phyloP scores from a whole-genome alignment of 2,329 filamentous ascomycete genomes.

The Alternaria consortialis region DNA sequence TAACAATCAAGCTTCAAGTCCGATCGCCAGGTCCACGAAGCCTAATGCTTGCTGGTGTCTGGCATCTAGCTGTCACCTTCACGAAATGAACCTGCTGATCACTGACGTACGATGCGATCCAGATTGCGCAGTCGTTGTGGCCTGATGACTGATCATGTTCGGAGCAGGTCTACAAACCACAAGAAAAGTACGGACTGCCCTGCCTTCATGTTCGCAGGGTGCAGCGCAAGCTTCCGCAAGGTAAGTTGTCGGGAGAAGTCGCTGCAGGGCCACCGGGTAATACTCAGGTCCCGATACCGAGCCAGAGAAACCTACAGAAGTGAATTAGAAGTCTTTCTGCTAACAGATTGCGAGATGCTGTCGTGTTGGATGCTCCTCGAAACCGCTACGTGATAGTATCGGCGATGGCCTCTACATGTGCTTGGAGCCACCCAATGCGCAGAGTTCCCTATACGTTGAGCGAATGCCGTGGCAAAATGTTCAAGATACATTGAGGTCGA shows the following conservation, averaged over 20 bases:
- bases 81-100: conserved; percentile 11
- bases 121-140: conserved; percentile 2
- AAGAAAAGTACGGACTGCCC: neutral
- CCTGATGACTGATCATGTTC: neutral
- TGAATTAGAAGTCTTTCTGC: neutral
- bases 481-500: neutral
- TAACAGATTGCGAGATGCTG: neutral
- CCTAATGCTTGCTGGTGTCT: neutral
- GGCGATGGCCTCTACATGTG: neutral
- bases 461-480: neutral
- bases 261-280: conserved; percentile 14
- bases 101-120: conserved; percentile 8
- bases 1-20: conserved; percentile 21
- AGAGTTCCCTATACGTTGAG: neutral
- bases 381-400: neutral
- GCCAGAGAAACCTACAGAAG: neutral
- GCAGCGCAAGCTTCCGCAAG: neutral
- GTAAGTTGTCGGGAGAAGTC: neutral
- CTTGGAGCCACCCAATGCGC: neutral
- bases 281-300: conserved; percentile 1
- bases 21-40: conserved; percentile 9
- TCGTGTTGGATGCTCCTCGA: neutral
- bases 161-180: neutral
- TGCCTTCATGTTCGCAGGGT: neutral
- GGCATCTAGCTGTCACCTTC: conserved; percentile 1